Percentiles rank a stretch among this genome's conserved stretches.
Evolutionary conservation across 169 alveolate genomes (phyloP).

Genomic region (Plasmodium malariae): DNA sequence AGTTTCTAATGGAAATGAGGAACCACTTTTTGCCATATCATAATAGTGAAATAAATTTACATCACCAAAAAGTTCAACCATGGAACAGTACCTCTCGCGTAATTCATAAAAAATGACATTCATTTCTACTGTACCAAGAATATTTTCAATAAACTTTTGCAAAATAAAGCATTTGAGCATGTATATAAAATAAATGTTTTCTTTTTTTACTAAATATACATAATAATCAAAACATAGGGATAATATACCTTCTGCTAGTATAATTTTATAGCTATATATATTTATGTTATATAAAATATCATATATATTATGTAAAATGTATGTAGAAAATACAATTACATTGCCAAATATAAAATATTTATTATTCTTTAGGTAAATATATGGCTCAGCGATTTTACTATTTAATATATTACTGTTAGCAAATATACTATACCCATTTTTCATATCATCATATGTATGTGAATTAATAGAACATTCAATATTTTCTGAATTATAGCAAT

Average conservation of each 20-base stretch:
- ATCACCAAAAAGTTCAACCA: constrained; percentile 72
- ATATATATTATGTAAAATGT: constrained; percentile 30
- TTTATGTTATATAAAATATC: constrained; percentile 59
- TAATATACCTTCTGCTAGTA: constrained; percentile 65
- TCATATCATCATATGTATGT: constrained; percentile 45
- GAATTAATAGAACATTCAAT: constrained; percentile 52
- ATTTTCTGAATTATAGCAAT: constrained; percentile 30
- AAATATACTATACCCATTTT: constrained; percentile 63
- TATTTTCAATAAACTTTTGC: constrained; percentile 49
- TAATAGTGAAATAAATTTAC: constrained; percentile 22
- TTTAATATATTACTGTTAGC: constrained; percentile 57
- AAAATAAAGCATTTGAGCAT: constrained; percentile 36
- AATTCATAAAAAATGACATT: constrained; percentile 70
- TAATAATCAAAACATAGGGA: constrained; percentile 64
- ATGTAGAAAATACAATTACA: constrained; percentile 33
- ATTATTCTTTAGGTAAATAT: constrained; percentile 26
- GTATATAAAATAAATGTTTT: constrained; percentile 26
- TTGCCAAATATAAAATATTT: constrained; percentile 70
- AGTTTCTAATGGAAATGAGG: not conserved
- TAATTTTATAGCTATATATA: constrained; percentile 40
- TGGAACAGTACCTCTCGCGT: constrained; percentile 58
- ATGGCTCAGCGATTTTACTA: constrained; percentile 63
- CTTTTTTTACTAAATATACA: constrained; percentile 4
- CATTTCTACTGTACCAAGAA: constrained; percentile 56
- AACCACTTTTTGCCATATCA: not conserved